Conservation (phyloP, 345 rosid genomes). For the Rhodamnia rubescens region DNA sequence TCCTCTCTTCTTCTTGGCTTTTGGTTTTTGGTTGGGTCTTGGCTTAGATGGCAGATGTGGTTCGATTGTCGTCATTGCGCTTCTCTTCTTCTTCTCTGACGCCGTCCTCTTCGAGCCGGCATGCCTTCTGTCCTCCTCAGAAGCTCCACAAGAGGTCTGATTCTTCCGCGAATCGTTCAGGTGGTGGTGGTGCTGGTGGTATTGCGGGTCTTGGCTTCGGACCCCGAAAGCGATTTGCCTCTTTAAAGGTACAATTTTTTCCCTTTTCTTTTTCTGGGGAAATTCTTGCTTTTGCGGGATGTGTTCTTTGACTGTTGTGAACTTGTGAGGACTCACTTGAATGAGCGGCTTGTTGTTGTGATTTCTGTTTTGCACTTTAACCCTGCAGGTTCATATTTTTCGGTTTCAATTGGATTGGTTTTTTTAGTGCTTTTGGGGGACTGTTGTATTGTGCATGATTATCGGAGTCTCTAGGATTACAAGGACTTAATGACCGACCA, state of each 20-base stretch:
- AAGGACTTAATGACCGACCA: neutral
- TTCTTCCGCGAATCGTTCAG: slow-evolving; percentile 11
- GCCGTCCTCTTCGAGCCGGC: slow-evolving; percentile 23
- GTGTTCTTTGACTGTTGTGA: neutral
- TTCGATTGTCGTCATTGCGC: slow-evolving; percentile 26
- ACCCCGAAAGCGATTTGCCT: slow-evolving; percentile 22
- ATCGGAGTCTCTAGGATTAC: neutral
- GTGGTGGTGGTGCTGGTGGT: slow-evolving; percentile 4
- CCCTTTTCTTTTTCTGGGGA: neutral
- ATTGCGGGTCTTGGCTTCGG: slow-evolving; percentile 10
- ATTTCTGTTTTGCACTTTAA: neutral
- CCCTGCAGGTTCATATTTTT: neutral
- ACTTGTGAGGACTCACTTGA: neutral
- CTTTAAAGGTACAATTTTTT: slow-evolving; percentile 34
- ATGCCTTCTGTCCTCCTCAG: slow-evolving; percentile 7
- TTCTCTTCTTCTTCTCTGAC: slow-evolving; percentile 27
- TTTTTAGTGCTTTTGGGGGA: neutral
- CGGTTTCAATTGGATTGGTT: neutral
- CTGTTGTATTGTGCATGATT: neutral
- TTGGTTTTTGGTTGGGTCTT: neutral
- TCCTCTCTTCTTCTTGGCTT: neutral
- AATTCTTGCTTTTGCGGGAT: neutral
- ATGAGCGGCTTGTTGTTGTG: neutral
- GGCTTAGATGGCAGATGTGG: slow-evolving; percentile 53
- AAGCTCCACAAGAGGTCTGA: slow-evolving; percentile 24